Evolutionary conservation across 805 yeast genomes (phyloP).

Genomic region (Vanderwaltozyma polyspora): DNA sequence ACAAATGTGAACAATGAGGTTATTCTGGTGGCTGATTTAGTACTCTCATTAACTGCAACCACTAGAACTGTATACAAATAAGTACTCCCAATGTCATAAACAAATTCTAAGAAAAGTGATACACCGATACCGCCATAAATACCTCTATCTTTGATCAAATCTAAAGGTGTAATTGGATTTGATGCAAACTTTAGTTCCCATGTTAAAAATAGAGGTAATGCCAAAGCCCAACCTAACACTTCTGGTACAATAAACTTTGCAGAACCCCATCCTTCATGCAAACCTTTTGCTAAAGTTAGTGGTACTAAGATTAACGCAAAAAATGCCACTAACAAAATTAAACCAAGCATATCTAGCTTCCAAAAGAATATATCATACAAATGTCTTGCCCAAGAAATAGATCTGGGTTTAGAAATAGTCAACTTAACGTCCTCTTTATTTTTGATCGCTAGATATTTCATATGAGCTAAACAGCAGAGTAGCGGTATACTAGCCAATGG

Average conservation of each 20-base stretch:
- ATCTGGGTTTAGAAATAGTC: too few species aligned
- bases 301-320: conserved; percentile 63
- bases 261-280: conserved; percentile 40
- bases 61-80: conserved; percentile 55
- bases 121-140: conserved; percentile 60
- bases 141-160: conserved; percentile 53
- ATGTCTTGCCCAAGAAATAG: too few species aligned
- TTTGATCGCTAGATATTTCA: conserved; percentile 42
- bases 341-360: conserved; percentile 57
- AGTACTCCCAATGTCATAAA: conserved; percentile 61
- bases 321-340: conserved; percentile 40
- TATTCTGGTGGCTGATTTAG: conserved; percentile 55
- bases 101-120: conserved; percentile 46
- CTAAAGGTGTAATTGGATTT: conserved; percentile 54
- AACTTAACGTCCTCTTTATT: too few species aligned
- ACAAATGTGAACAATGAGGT: conserved; percentile 51
- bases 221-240: conserved; percentile 51
- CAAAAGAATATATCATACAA: too few species aligned
- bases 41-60: conserved; percentile 50
- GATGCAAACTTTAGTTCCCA: conserved; percentile 50
- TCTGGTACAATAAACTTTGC: conserved; percentile 59
- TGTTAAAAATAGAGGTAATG: conserved; percentile 45
- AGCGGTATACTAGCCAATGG: conserved; percentile 58
- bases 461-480: conserved; percentile 40
- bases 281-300: conserved; percentile 66